These are phyloP conservation scores for Colletotrichum paranaense DNA, from an alignment of 2,329 filamentous ascomycete species.

Conservation along the genomic window DNA sequence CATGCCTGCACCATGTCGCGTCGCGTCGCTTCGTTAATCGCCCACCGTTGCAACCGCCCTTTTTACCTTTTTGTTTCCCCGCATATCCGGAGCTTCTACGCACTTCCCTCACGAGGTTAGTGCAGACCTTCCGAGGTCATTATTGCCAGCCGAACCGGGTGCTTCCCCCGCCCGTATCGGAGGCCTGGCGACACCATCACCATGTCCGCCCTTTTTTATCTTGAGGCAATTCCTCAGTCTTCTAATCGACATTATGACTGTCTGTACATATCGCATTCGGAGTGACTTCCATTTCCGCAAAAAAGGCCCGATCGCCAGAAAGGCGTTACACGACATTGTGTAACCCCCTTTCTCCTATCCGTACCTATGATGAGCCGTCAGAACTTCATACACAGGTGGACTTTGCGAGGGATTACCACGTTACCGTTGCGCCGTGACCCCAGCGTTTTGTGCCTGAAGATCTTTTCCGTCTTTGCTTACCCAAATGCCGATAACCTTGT, in stretches of 20 bases:
- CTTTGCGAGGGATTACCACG: not conserved
- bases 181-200: not conserved
- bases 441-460: constrained; percentile 19
- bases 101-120: not conserved
- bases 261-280: not conserved
- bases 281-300: not conserved
- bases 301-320: not conserved
- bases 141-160: constrained; percentile 9
- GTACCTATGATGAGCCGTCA: not conserved
- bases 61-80: constrained; percentile 23
- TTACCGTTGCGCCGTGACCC: not conserved
- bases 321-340: not conserved
- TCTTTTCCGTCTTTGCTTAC: constrained; percentile 2
- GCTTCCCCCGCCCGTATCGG: not conserved
- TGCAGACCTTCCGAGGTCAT: not conserved
- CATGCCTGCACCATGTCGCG: constrained; percentile 25
- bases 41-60: constrained; percentile 7
- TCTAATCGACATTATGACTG: not conserved
- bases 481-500: not conserved
- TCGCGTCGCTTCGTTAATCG: constrained; percentile 31
- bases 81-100: constrained; percentile 10
- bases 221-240: not conserved
- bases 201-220: not conserved
- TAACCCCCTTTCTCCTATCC: not conserved
- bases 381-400: not conserved